phyloP scores from a whole-genome alignment of 2,329 filamentous ascomycete species.

The Aspergillus udagawae region DNA sequence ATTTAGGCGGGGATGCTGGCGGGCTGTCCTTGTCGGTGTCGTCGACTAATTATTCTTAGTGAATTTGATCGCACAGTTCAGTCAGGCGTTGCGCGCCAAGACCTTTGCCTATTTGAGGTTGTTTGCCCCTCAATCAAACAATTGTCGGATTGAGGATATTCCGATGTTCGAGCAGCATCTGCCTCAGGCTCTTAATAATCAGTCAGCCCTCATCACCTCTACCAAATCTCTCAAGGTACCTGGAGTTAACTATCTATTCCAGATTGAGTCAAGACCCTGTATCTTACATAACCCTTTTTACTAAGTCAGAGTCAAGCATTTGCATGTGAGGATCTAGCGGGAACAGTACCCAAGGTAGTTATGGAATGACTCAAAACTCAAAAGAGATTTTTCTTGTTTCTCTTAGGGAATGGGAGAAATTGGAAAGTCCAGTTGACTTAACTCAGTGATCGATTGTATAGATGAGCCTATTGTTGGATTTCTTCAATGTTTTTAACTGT shows the following conservation, averaged over 20 bases:
- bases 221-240: too few species aligned
- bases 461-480: background rate
- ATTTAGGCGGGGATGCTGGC: constrained; percentile 24
- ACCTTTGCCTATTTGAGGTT: constrained; percentile 18
- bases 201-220: background rate
- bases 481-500: background rate
- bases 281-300: background rate
- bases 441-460: background rate
- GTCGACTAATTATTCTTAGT: constrained; percentile 23
- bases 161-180: background rate
- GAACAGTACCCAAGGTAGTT: background rate
- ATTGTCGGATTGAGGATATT: background rate
- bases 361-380: background rate
- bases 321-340: background rate
- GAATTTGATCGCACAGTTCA: constrained; percentile 42
- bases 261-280: background rate
- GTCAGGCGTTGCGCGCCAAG: constrained; percentile 30
- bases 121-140: constrained; percentile 1
- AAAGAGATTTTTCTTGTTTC: background rate
- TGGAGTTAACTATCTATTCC: too few species aligned
- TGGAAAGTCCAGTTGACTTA: background rate
- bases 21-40: constrained; percentile 27
- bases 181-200: background rate
- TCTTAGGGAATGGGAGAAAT: background rate
- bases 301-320: background rate